phyloP scores from a whole-genome alignment of 805 yeast species.

The Pachysolen tannophilus region DNA sequence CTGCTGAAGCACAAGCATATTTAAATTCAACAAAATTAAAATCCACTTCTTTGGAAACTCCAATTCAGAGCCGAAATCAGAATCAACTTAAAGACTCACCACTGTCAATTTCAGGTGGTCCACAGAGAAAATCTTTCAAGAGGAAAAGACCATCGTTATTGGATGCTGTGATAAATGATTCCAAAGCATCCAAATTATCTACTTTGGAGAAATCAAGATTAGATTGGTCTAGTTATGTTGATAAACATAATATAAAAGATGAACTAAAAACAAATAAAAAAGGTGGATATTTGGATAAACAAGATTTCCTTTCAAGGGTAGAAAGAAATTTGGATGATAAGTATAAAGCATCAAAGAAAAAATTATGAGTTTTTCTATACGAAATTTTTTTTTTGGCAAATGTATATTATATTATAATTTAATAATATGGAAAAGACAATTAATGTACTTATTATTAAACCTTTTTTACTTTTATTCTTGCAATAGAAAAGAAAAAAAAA shows the following conservation, averaged over 20 bases:
- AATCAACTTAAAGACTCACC: slow-evolving; percentile 1
- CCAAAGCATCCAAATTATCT: slow-evolving; percentile 72
- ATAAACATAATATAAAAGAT: slow-evolving; percentile 73
- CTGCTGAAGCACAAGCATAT: slow-evolving; percentile 86
- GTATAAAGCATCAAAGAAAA: slow-evolving; percentile 30
- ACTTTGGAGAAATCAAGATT: slow-evolving; percentile 88
- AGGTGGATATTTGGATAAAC: slow-evolving; percentile 86
- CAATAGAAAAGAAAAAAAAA: too few species aligned
- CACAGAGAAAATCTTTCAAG: slow-evolving; percentile 27
- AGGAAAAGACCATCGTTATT: slow-evolving; percentile 68
- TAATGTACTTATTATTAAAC: too few species aligned
- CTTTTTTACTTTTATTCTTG: too few species aligned
- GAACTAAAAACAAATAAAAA: slow-evolving; percentile 77
- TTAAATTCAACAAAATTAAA: slow-evolving; percentile 43
- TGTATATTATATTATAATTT: too few species aligned
- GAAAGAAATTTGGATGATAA: slow-evolving; percentile 49
- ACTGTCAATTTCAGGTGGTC: neutral
- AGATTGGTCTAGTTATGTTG: slow-evolving; percentile 95
- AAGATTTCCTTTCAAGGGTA: slow-evolving; percentile 77
- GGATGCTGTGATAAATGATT: slow-evolving; percentile 64
- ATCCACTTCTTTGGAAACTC: slow-evolving; percentile 7
- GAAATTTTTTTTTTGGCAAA: neutral
- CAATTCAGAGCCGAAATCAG: slow-evolving; percentile 1
- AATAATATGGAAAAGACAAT: too few species aligned
- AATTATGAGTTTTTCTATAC: neutral